Percentiles rank a stretch among this genome's conserved stretches.
Conservation (phyloP, 768 basidiomycete species). For the Pleurotus ostreatus region DNA sequence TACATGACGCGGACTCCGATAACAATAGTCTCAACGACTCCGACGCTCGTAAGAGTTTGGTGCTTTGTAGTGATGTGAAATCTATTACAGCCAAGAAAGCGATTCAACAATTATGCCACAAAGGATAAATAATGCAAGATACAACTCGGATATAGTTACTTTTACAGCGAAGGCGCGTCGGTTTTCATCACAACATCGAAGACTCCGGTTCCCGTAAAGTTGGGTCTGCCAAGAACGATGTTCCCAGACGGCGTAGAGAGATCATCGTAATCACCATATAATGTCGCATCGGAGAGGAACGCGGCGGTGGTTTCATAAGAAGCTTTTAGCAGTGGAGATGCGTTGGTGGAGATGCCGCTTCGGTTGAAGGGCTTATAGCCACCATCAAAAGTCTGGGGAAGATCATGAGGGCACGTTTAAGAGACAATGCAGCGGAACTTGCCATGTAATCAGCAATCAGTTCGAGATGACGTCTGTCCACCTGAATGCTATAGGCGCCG, state of each 20-base stretch:
- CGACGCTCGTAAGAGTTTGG: neutral
- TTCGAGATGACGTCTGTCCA: conserved; percentile 90
- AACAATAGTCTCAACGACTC: no score
- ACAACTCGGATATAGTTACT: neutral
- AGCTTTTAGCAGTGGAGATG: conserved; percentile 95
- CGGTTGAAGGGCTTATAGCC: conserved; percentile 98
- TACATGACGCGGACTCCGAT: no score
- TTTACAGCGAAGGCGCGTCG: conserved; percentile 12
- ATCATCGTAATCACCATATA: conserved; percentile 95
- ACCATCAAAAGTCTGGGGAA: conserved; percentile 86
- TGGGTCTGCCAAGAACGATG: conserved; percentile 87
- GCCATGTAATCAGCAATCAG: conserved; percentile 99
- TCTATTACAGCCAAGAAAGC: conserved; percentile 4
- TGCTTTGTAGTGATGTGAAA: neutral
- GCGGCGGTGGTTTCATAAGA: conserved; percentile 95
- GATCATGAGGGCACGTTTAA: neutral
- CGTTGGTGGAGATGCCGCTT: conserved; percentile 86
- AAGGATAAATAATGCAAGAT: conserved; percentile 4
- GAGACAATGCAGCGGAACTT: conserved; percentile 21
- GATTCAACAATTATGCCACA: neutral
- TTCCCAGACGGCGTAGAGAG: conserved; percentile 86
- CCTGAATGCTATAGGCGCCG: conserved; percentile 92
- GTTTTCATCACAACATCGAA: conserved; percentile 81
- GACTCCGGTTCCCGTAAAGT: conserved; percentile 87
- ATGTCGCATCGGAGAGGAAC: conserved; percentile 91